Evolutionary conservation across 2,329 filamentous ascomycete species (phyloP).

Genomic region (Tolypocladium ovalisporum): DNA sequence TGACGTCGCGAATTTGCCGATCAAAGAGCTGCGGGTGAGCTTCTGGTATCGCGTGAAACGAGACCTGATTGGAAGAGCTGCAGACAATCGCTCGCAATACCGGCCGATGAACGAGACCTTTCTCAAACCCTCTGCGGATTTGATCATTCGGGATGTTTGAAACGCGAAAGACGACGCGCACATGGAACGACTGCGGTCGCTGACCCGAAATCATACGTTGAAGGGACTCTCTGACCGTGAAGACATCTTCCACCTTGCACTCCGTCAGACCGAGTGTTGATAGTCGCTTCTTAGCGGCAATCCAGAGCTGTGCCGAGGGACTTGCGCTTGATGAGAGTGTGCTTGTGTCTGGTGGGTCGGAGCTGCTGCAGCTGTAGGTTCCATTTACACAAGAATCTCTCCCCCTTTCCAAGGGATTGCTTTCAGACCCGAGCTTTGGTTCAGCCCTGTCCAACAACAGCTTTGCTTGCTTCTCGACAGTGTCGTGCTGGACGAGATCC

Average conservation of each 20-base stretch:
- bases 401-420: too few relatives aligned
- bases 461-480: constrained; percentile 18
- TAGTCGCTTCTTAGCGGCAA: constrained; percentile 3
- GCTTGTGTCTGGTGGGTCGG: background rate
- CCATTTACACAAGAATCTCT: too few relatives aligned
- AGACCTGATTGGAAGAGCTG: constrained; percentile 4
- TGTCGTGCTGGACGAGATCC: constrained; percentile 19
- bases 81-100: constrained; percentile 19
- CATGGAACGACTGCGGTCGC: constrained; percentile 22
- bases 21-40: constrained; percentile 11
- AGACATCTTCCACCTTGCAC: constrained; percentile 15
- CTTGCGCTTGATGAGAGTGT: too few relatives aligned
- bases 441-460: constrained; percentile 9
- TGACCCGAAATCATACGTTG: constrained; percentile 17
- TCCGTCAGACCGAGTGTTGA: constrained; percentile 8
- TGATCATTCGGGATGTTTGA: constrained; percentile 7
- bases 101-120: constrained; percentile 13
- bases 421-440: background rate
- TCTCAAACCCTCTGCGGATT: constrained; percentile 16
- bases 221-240: constrained; percentile 18
- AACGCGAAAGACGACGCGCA: constrained; percentile 20
- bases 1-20: constrained; percentile 12
- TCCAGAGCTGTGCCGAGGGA: background rate
- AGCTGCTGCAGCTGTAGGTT: background rate
- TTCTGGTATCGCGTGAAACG: constrained; percentile 17